These are phyloP conservation scores for Simmondsia chinensis DNA, from an alignment of 148 eudicot species.

Conservation along the genomic window DNA sequence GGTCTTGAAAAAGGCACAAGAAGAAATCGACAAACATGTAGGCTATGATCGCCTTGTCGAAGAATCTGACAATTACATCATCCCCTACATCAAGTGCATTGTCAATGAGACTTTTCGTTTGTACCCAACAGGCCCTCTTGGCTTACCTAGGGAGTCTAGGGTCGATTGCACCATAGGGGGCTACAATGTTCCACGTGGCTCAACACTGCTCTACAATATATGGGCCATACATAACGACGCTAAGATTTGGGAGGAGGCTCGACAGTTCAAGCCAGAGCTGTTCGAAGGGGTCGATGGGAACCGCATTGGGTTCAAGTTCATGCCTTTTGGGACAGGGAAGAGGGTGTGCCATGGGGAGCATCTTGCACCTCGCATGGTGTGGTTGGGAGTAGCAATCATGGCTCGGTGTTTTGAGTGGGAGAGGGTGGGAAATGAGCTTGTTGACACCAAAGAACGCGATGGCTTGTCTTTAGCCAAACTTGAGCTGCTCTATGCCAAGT, in stretches of 20 bases:
- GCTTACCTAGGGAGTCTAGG: not conserved
- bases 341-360: not conserved
- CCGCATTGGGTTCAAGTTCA: not conserved
- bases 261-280: not conserved
- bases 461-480: slow-evolving; percentile 1
- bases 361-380: not conserved
- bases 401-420: slow-evolving; percentile 1
- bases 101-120: not conserved
- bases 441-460: not conserved
- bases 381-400: not conserved
- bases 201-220: not conserved
- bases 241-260: not conserved
- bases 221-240: not conserved
- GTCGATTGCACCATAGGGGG: not conserved
- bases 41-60: not conserved
- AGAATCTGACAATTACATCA: not conserved
- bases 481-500: not conserved
- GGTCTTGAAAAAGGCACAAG: not conserved
- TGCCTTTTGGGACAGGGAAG: not conserved
- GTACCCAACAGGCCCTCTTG: slow-evolving; percentile 3
- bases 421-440: not conserved
- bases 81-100: not conserved
- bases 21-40: not conserved
- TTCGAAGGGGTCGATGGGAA: not conserved
- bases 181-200: not conserved